Conservation (phyloP, 176 grass and related monocot species). For the Thinopyrum elongatum region DNA sequence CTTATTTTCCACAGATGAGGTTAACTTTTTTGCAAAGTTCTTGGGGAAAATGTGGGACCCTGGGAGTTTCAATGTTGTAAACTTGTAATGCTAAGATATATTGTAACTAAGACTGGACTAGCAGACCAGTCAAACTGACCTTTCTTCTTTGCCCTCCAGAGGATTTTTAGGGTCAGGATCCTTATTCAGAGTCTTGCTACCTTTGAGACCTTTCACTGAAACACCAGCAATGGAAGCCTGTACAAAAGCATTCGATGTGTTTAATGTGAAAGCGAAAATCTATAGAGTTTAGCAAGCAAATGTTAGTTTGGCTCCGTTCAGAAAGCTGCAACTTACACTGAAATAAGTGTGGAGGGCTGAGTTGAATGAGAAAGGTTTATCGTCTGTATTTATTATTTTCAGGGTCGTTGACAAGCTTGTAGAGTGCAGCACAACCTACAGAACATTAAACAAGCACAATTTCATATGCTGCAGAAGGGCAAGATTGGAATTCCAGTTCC, state of each 20-base stretch:
- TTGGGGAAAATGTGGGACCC: neutral
- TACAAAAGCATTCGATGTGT: slow-evolving; percentile 4
- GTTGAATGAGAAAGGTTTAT: slow-evolving; percentile 79
- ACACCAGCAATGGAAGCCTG: slow-evolving; percentile 81
- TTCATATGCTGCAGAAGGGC: slow-evolving; percentile 14
- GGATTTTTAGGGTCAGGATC: slow-evolving; percentile 91
- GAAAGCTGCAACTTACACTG: slow-evolving; percentile 56
- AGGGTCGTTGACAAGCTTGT: slow-evolving; percentile 71
- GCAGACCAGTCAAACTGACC: slow-evolving; percentile 47
- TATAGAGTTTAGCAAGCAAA: neutral
- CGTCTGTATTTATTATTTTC: slow-evolving; percentile 74
- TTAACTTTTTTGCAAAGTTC: neutral
- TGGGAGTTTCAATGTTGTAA: slow-evolving; percentile 2
- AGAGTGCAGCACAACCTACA: slow-evolving; percentile 67
- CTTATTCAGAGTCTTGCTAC: slow-evolving; percentile 84
- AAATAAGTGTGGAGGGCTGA: slow-evolving; percentile 95
- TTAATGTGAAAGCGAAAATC: neutral
- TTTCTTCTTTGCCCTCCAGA: slow-evolving; percentile 75
- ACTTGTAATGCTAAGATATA: slow-evolving; percentile 15
- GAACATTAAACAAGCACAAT: slow-evolving; percentile 16
- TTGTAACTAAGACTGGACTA: neutral
- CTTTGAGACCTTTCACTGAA: slow-evolving; percentile 90
- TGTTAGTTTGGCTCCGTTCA: neutral
- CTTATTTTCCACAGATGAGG: neutral
- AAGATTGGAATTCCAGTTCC: slow-evolving; percentile 3